phyloP scores from a whole-genome alignment of 2,329 filamentous ascomycete species.

The Chaetomium globosum region DNA sequence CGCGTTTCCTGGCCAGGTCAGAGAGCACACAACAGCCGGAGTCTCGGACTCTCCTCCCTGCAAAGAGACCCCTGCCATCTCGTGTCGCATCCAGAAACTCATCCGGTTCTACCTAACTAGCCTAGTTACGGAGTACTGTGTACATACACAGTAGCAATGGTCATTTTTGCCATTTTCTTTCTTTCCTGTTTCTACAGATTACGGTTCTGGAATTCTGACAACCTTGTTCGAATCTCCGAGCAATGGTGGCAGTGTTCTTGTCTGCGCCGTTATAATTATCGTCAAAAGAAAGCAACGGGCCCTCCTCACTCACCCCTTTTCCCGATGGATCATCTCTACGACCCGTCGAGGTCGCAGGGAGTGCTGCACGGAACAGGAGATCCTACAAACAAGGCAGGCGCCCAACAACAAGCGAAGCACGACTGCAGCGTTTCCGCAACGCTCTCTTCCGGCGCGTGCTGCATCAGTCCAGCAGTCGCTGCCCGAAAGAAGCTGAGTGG shows the following conservation, averaged over 20 bases:
- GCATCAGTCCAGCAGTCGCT: conserved; percentile 17
- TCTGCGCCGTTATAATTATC: neutral
- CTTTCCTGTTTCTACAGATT: neutral
- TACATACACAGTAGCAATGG: neutral
- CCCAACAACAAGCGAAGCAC: conserved; percentile 11
- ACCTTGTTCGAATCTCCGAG: conserved; percentile 5
- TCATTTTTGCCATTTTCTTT: neutral
- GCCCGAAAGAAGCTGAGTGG: conserved; percentile 14
- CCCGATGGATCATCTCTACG: neutral
- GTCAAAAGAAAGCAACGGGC: neutral
- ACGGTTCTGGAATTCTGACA: neutral
- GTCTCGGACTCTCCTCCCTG: neutral
- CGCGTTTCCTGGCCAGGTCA: neutral
- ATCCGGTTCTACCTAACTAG: too few relatives aligned
- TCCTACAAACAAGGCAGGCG: conserved; percentile 4
- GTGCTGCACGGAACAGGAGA: conserved; percentile 23
- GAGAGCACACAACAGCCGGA: conserved; percentile 4
- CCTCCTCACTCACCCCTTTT: neutral
- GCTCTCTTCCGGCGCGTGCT: conserved; percentile 15
- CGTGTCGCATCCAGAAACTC: conserved; percentile 7
- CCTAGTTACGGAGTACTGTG: too few relatives aligned
- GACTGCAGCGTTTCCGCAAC: conserved; percentile 18
- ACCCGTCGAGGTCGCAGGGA: conserved; percentile 2
- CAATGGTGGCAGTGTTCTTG: conserved; percentile 9
- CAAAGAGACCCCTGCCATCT: conserved; percentile 15